These are phyloP conservation scores for Grigorovia transvaalensis DNA, from an alignment of 805 yeast species.

Conservation along the genomic window DNA sequence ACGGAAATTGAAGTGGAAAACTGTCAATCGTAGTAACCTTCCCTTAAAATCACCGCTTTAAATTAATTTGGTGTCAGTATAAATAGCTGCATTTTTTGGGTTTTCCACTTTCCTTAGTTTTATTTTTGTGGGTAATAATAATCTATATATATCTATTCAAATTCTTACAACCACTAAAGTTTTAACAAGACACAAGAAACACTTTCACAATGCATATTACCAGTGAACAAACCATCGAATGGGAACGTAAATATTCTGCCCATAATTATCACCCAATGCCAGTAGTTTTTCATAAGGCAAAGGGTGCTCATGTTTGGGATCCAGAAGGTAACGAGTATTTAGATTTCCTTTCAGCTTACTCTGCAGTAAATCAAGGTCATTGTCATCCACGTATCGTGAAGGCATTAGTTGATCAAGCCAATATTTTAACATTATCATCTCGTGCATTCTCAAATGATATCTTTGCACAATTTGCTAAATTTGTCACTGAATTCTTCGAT, in stretches of 20 bases:
- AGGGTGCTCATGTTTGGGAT: slow-evolving; percentile 94
- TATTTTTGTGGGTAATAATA: no score
- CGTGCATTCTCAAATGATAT: slow-evolving; percentile 88
- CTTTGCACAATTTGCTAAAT: slow-evolving; percentile 80
- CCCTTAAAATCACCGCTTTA: no score
- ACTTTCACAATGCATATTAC: slow-evolving; percentile 19
- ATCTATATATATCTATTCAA: no score
- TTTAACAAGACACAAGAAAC: no score
- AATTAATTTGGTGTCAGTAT: no score
- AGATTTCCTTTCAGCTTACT: slow-evolving; percentile 88
- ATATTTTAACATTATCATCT: slow-evolving; percentile 72
- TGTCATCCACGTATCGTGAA: slow-evolving; percentile 87
- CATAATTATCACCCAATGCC: slow-evolving; percentile 97
- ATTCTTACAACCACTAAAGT: no score
- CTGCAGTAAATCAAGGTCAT: slow-evolving; percentile 97
- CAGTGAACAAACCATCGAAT: slow-evolving; percentile 51
- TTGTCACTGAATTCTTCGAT: slow-evolving; percentile 75
- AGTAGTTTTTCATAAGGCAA: slow-evolving; percentile 78
- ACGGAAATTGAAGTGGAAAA: no score
- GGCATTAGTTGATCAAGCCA: slow-evolving; percentile 83
- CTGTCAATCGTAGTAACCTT: no score
- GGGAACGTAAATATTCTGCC: slow-evolving; percentile 78
- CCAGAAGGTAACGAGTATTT: slow-evolving; percentile 93
- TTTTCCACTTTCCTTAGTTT: no score
- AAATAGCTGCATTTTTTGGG: no score